Base-by-base conservation (phyloP, 495 filamentous ascomycete species). In the Annulohypoxylon moriforme region DNA sequence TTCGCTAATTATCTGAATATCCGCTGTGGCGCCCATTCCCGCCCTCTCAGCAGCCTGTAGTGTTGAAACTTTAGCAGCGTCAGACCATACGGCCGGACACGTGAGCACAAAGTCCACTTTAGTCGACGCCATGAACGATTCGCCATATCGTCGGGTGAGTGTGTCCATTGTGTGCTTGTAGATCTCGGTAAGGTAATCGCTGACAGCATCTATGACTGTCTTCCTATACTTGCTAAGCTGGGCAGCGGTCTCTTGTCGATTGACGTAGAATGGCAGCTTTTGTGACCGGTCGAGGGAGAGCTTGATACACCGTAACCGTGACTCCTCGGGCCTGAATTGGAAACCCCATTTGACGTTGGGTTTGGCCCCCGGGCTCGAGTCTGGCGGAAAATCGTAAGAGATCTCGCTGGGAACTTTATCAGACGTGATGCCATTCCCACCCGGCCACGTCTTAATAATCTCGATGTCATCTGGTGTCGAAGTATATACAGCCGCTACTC, bases 371-470 rank as follows among this genome's bases (percentile, higher is more conserved):
- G 78, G 68, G 7, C 78, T 33, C 3, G 80, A 75, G 33, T 78
- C 60, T 46, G 81, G 49, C 7, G 83, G 82, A 36, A 79, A 63
- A 36, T 81, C 80, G 76, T 91, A 91, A 18, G 84, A 81, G 60
- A 91, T 85, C 73, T 89, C 88, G 31, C 88, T 89, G 0, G 89
- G 89, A 18, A 90, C 89, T 75, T 91, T 90, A 75, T 91, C 89
- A 56, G 88, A 90, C 22, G 89, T 90, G 76, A 90, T 90, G 56
- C 88, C 87, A 64, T 92, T 91, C 20, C 91, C 90, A 44, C 91
- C 91, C 2, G 91, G 91, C 91, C 91, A 93, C 29, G 88, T 90
- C 76, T 93, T 93, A 80, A 93, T 93, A 69, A 93, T 91, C 68
- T 93, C 91, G 55, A 93, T 82, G 75, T 93, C 91, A 68, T 93